phyloP scores from a whole-genome alignment of 202 grass and related monocot genomes.

The Setaria viridis region DNA sequence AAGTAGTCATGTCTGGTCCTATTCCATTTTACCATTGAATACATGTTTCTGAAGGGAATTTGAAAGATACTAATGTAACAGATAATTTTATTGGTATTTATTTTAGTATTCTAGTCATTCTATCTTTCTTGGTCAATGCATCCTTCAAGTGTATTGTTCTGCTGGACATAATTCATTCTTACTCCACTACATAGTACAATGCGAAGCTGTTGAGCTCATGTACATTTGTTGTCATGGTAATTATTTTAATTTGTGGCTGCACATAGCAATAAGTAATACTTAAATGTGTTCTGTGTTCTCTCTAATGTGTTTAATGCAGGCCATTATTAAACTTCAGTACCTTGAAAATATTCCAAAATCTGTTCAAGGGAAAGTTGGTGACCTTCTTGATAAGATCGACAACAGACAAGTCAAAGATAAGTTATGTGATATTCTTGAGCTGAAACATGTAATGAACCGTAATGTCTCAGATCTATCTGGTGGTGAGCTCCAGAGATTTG shows the following conservation, averaged over 20 bases:
- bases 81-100: neutral
- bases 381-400: conserved; percentile 64
- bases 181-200: conserved; percentile 5
- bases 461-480: conserved; percentile 86
- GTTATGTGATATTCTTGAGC: conserved; percentile 67
- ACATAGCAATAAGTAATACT: neutral
- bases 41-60: neutral
- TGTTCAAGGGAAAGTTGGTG: conserved; percentile 72
- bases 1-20: neutral
- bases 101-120: neutral
- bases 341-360: conserved; percentile 76
- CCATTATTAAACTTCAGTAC: conserved; percentile 77
- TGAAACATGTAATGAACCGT: conserved; percentile 79
- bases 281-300: neutral
- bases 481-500: conserved; percentile 90
- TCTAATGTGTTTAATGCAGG: conserved; percentile 43
- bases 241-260: neutral
- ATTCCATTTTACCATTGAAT: neutral
- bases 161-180: conserved; percentile 19
- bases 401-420: conserved; percentile 64
- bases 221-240: neutral
- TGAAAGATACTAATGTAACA: conserved; percentile 19
- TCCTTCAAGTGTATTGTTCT: neutral
- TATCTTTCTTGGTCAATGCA: neutral
- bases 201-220: neutral